Percentiles rank a stretch among this genome's conserved stretches.
These are phyloP conservation scores for Nicotiana sylvestris DNA, from an alignment of 257 asterid species.

Conservation along the genomic window DNA sequence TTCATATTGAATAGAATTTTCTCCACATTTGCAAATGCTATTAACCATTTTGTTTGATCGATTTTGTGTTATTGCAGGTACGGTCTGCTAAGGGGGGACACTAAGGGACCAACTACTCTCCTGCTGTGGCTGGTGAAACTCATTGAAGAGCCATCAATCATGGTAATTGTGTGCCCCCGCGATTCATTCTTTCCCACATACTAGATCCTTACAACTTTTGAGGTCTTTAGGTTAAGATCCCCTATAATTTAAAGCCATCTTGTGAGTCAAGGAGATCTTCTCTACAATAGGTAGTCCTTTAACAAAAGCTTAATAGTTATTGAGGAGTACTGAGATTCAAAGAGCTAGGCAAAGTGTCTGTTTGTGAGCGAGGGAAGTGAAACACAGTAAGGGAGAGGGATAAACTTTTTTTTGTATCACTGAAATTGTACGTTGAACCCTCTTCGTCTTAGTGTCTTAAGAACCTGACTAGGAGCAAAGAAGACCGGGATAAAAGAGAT, in stretches of 20 bases:
- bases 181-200: not conserved
- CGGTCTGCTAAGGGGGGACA: conserved; percentile 74
- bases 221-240: not conserved
- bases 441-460: not conserved
- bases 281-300: not conserved
- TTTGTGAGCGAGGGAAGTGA: not conserved
- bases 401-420: not conserved
- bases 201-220: not conserved
- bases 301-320: no score
- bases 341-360: not conserved
- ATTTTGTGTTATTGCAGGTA: conserved; percentile 35
- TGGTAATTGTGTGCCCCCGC: not conserved
- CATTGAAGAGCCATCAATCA: not conserved
- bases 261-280: not conserved
- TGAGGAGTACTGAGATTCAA: no score
- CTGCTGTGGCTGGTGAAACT: not conserved
- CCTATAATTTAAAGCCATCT: not conserved
- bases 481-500: not conserved
- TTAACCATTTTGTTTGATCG: not conserved
- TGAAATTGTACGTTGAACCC: not conserved
- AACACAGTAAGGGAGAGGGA: not conserved
- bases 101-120: conserved; percentile 38
- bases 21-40: not conserved
- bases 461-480: not conserved
- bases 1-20: not conserved